Evolutionary conservation across 441 rosid genomes (phyloP).

Genomic region (Adansonia madagascariensis): DNA sequence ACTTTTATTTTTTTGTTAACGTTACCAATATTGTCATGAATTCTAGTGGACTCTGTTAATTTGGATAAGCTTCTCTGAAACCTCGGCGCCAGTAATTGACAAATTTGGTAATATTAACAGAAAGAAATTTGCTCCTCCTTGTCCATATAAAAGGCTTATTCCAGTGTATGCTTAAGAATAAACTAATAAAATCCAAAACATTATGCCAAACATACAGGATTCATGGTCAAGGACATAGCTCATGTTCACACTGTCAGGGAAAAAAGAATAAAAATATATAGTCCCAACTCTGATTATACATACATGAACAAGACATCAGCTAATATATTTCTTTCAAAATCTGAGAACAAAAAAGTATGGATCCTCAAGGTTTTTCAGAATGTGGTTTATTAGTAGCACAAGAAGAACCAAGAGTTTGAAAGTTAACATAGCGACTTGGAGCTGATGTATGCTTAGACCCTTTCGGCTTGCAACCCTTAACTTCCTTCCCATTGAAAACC

Average conservation of each 20-base stretch:
- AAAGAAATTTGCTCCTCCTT: neutral
- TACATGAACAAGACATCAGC: slow-evolving; percentile 9
- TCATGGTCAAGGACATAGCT: too few relatives aligned
- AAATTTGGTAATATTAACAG: neutral
- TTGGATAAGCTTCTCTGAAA: too few relatives aligned
- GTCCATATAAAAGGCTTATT: neutral
- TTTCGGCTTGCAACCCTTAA: slow-evolving; percentile 75
- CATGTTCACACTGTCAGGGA: too few relatives aligned
- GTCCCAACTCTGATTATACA: neutral
- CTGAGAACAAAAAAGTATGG: neutral
- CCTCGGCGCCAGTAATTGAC: too few relatives aligned
- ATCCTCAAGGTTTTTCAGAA: slow-evolving; percentile 6
- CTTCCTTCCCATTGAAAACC: slow-evolving; percentile 44
- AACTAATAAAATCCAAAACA: neutral
- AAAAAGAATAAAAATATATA: neutral
- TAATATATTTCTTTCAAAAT: neutral
- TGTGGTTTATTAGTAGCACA: slow-evolving; percentile 32
- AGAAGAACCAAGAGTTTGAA: slow-evolving; percentile 59
- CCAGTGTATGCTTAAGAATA: neutral
- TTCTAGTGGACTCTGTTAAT: too few relatives aligned
- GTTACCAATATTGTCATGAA: too few relatives aligned
- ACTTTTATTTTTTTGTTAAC: too few relatives aligned
- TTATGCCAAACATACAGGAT: too few relatives aligned
- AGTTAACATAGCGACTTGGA: slow-evolving; percentile 82
- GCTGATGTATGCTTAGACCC: slow-evolving; percentile 69